Conservation (phyloP, 2,329 filamentous ascomycete genomes). For the Alternaria ventricosa region DNA sequence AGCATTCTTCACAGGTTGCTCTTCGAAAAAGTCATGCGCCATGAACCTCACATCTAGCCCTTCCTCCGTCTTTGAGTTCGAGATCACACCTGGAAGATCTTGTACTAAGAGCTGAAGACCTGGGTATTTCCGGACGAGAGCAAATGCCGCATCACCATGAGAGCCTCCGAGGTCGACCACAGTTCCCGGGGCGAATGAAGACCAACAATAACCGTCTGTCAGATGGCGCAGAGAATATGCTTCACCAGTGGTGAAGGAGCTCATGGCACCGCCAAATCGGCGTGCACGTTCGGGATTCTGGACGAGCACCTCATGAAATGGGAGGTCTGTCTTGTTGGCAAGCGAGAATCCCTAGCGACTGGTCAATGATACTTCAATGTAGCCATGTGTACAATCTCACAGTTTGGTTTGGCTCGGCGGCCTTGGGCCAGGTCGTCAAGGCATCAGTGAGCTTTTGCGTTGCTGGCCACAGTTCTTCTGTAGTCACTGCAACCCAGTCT, state of each 20-base stretch:
- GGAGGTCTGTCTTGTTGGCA: constrained; percentile 14
- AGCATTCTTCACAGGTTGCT: constrained; percentile 31
- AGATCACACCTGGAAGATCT: constrained; percentile 22
- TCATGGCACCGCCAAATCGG: constrained; percentile 21
- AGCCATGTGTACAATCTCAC: not conserved
- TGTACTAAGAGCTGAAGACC: constrained; percentile 23
- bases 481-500: not conserved
- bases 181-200: constrained; percentile 12
- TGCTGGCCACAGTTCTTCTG: constrained; percentile 7
- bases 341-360: not conserved
- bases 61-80: constrained; percentile 7
- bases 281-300: constrained; percentile 1
- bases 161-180: constrained; percentile 30
- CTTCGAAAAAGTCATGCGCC: constrained; percentile 27
- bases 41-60: constrained; percentile 18
- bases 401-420: constrained; percentile 5
- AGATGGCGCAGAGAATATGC: not conserved
- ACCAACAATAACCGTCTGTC: constrained; percentile 3
- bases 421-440: constrained; percentile 5
- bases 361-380: not conserved
- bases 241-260: constrained; percentile 9
- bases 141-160: constrained; percentile 19
- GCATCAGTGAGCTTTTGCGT: constrained; percentile 8
- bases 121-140: constrained; percentile 17
- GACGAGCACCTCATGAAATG: constrained; percentile 20